These are phyloP conservation scores for Pelargonium nanum DNA, from an alignment of 345 rosid species.

Conservation along the genomic window DNA sequence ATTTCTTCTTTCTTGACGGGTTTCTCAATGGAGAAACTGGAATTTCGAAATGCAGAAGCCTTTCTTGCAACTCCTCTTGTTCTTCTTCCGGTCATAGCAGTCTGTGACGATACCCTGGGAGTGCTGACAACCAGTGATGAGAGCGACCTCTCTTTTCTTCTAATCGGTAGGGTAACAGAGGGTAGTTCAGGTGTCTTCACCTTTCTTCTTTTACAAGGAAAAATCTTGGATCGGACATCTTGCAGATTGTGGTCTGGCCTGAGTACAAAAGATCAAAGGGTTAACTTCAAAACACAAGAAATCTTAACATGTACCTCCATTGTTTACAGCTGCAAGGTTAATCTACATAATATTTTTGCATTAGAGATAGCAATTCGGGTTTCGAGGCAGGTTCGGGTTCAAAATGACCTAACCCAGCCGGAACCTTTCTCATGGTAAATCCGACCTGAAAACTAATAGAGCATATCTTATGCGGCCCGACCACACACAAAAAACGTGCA, in stretches of 20 bases:
- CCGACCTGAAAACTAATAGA: too few species aligned
- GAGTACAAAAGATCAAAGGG: constrained; percentile 3
- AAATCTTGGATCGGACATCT: constrained; percentile 79
- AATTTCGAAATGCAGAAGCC: constrained; percentile 34
- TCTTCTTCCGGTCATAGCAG: constrained; percentile 65
- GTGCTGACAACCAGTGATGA: constrained; percentile 79
- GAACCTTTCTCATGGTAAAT: too few species aligned
- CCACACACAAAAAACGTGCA: too few species aligned
- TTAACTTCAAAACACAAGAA: constrained; percentile 4
- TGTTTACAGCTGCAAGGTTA: too few species aligned
- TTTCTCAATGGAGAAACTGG: constrained; percentile 40
- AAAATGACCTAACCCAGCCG: too few species aligned
- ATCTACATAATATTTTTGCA: too few species aligned
- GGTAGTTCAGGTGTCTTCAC: constrained; percentile 53
- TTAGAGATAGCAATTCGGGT: too few species aligned
- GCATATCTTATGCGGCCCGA: too few species aligned
- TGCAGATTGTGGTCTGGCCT: constrained; percentile 60
- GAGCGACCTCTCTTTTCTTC: constrained; percentile 93
- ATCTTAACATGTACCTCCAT: too few species aligned
- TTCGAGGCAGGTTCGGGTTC: too few species aligned
- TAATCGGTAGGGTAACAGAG: constrained; percentile 47
- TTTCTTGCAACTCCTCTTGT: constrained; percentile 51
- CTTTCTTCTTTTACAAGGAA: constrained; percentile 69
- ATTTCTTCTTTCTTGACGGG: constrained; percentile 43
- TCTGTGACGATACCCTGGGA: constrained; percentile 59